Base-by-base conservation (phyloP, 2,329 filamentous ascomycete species). In the Penicillium sclerotiorum region DNA sequence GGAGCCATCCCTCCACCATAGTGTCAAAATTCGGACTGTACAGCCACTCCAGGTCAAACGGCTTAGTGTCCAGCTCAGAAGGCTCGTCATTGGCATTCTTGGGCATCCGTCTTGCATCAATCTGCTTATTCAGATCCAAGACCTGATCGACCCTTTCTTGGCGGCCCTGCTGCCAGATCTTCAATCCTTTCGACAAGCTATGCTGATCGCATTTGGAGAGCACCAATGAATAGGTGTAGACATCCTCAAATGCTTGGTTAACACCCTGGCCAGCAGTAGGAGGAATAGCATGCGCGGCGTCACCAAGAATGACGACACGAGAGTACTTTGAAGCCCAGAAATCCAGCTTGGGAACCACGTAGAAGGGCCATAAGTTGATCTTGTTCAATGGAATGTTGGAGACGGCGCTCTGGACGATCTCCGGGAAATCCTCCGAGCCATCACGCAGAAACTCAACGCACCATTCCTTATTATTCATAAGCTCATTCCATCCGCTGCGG, bases 201-300 rank as follows among this genome's bases (percentile, higher is more conserved):
- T 50, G 61, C 9, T 25, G 54, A 21, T 11, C 36, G 52, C 35
- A 52, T 49, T 49, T 70, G 56, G 21, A 59, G 61, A 47, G 74
- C 46, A 81, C 55, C 3, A 75, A 59, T 2, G 76, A 72, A 20
- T 80, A 69, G 0, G 70, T 73, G 45, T 75, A 76, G 1, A 76
- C 73, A 50, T 83, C 80, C 52, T 82, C 79, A 49, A 86, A 79
- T 1, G 78, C 80, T 58, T 84, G 76, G 1, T 80, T 81, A 0
- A 80, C 78, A 2, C 83, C 83, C 1, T 82, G 77, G 0, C 82
- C 83, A 35, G 83, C 79, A 32, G 82, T 79, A 0, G 84, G 84
- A 0, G 82, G 80, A 32, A 80, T 80, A 0, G 82, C 83, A 61
- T 87, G 84, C 0, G 84, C 84, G 0, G 84, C 82, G 59, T 87